Evolutionary conservation across 2,329 filamentous ascomycete genomes (phyloP), one percentile per base, ranked within the genome.

Genomic region (Exophiala oligosperma): DNA sequence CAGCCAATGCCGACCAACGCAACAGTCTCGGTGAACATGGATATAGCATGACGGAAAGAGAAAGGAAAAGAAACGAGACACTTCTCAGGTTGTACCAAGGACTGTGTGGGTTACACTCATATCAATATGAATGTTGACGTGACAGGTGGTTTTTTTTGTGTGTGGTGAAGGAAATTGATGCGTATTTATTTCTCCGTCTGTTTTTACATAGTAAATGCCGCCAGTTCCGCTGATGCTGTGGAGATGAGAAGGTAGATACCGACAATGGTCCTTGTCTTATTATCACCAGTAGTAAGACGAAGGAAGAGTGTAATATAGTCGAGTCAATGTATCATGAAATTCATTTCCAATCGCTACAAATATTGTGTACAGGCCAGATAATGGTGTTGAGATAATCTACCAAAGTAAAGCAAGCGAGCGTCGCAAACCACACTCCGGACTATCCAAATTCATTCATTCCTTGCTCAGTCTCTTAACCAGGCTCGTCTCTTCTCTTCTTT

Each of bases 401-500:
- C 24, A 32, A 17, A 14, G 32, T 48, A 4, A 29, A 40, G 7
- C 17, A 9, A 6, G 7, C 7, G 26, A 28, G 26, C 26, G 26
- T 7, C 7, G 26, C 26, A 4, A 28, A 7, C 26, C 26, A 28
- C 4, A 28, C 4, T 28, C 32, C 32, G 32, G 7, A 2, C 32
- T 11, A 35, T 5, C 8, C 7, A 35, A 35, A 2, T 35, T 11
- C 6, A 35, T 9, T 35, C 11, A 35, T 11, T 6, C 32, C 32
- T 5, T 41, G 11, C 44, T 87, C 77, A 97, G 75, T 96, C 92
- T 68, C 87, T 81, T 69, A 97, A 75, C 91, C 94, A 99, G 8
- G 92, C 93, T 64, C 92, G 81, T 61, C 92, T 83, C 77, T 96
- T 97, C 79, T 97, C 92, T 72, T 97, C 92, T 76, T 97, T 97